Conservation (phyloP, 2,329 filamentous ascomycete species). For the Emmonsiellopsis sp. region DNA sequence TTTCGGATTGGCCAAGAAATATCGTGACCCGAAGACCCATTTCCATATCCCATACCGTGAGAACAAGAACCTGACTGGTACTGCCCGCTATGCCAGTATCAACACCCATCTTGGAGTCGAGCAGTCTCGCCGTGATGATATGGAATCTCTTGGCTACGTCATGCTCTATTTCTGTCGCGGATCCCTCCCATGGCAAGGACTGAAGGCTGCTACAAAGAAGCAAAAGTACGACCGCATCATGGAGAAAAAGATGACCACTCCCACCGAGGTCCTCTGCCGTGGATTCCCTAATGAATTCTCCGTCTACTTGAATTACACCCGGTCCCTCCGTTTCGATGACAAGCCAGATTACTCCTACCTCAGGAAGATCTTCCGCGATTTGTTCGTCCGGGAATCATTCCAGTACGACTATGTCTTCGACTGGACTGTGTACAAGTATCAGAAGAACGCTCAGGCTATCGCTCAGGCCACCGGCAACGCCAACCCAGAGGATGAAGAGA, state of each 20-base stretch:
- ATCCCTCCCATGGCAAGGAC: conserved; percentile 95
- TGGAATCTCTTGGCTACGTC: conserved; percentile 98
- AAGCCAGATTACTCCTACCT: conserved; percentile 99
- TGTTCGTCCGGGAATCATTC: conserved; percentile 98
- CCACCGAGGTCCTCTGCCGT: conserved; percentile 95
- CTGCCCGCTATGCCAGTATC: conserved; percentile 95
- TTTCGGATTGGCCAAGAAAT: conserved; percentile 99
- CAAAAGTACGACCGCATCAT: conserved; percentile 99
- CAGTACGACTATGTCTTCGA: conserved; percentile 99
- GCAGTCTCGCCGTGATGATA: conserved; percentile 97
- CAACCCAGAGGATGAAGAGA: conserved; percentile 64
- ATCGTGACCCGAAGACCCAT: conserved; percentile 98
- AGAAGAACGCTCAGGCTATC: conserved; percentile 96
- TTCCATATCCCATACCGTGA: conserved; percentile 99
- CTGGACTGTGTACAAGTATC: conserved; percentile 99
- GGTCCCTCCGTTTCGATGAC: conserved; percentile 96
- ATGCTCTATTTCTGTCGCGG: conserved; percentile 99
- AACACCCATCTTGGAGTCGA: conserved; percentile 98
- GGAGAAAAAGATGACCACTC: conserved; percentile 99
- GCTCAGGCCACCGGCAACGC: conserved; percentile 66
- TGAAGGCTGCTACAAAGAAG: conserved; percentile 98
- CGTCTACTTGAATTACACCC: conserved; percentile 99
- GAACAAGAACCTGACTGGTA: conserved; percentile 99
- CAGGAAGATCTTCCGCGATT: conserved; percentile 98
- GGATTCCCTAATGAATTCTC: conserved; percentile 99